A percentile compares a stretch with the other conserved stretches of the same genome.
phyloP scores from a whole-genome alignment of 768 basidiomycete genomes.

The Tulasnella sp. region DNA sequence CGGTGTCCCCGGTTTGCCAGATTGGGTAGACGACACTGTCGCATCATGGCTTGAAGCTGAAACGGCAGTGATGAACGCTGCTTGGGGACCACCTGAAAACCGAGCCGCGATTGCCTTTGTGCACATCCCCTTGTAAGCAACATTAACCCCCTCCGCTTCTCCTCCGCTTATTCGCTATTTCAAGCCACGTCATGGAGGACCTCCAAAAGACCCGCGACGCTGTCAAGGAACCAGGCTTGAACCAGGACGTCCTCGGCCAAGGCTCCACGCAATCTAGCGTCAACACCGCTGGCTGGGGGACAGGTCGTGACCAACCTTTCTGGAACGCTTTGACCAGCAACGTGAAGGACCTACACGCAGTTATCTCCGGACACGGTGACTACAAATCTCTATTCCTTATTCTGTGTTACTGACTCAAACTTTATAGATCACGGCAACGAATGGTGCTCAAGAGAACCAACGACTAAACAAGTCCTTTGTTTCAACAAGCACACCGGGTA shows the following conservation, averaged over 20 bases:
- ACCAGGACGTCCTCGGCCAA: slow-evolving; percentile 28
- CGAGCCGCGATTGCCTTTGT: slow-evolving; percentile 56
- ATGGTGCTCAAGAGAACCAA: slow-evolving; percentile 60
- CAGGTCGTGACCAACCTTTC: slow-evolving; percentile 44
- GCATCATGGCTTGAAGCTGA: slow-evolving; percentile 48
- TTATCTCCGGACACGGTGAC: slow-evolving; percentile 60
- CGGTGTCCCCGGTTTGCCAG: slow-evolving; percentile 38
- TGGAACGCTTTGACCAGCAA: slow-evolving; percentile 47
- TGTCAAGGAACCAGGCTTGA: slow-evolving; percentile 34
- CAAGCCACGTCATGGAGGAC: slow-evolving; percentile 9
- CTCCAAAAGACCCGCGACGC: slow-evolving; percentile 31
- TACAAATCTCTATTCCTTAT: neutral
- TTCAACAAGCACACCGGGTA: slow-evolving; percentile 73
- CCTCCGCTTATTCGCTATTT: slow-evolving; percentile 21
- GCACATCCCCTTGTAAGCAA: slow-evolving; percentile 53
- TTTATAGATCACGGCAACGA: slow-evolving; percentile 59
- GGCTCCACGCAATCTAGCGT: slow-evolving; percentile 52
- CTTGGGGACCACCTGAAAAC: slow-evolving; percentile 43
- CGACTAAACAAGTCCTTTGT: slow-evolving; percentile 54
- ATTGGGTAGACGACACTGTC: slow-evolving; percentile 58
- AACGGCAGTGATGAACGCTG: slow-evolving; percentile 39
- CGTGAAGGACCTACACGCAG: slow-evolving; percentile 52
- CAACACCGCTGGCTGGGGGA: slow-evolving; percentile 23
- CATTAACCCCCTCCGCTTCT: neutral
- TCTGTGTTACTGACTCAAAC: neutral